Evolutionary conservation across 2,329 filamentous ascomycete genomes (phyloP).

Genomic region (Alternaria brassicae): DNA sequence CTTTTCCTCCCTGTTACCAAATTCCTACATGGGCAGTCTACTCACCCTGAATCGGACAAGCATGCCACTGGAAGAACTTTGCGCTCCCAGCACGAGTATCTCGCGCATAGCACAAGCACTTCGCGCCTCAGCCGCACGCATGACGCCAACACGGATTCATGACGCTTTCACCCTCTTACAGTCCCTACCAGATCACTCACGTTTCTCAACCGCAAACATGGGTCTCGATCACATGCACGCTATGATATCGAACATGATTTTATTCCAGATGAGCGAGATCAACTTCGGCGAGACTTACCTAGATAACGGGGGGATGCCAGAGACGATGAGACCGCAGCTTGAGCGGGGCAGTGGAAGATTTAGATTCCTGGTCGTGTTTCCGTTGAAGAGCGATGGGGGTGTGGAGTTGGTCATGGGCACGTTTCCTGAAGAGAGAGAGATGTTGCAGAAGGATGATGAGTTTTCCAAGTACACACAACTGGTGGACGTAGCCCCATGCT

Average conservation of each 20-base stretch:
- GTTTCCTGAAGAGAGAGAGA: slow-evolving; percentile 54
- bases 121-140: slow-evolving; percentile 27
- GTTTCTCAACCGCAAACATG: slow-evolving; percentile 30
- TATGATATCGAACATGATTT: slow-evolving; percentile 38
- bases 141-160: slow-evolving; percentile 35
- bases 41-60: slow-evolving; percentile 35
- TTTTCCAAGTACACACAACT: slow-evolving; percentile 50
- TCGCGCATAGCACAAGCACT: slow-evolving; percentile 29
- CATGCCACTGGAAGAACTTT: slow-evolving; percentile 33
- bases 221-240: slow-evolving; percentile 32
- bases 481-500: slow-evolving; percentile 7
- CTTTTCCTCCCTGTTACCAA: slow-evolving; percentile 35
- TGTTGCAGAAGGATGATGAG: slow-evolving; percentile 53
- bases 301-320: slow-evolving; percentile 29
- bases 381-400: slow-evolving; percentile 34
- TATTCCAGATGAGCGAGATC: slow-evolving; percentile 27
- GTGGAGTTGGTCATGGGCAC: slow-evolving; percentile 27
- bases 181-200: slow-evolving; percentile 25
- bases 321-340: slow-evolving; percentile 36
- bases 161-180: slow-evolving; percentile 37
- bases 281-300: slow-evolving; percentile 32
- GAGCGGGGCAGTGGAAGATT: slow-evolving; percentile 33
- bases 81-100: slow-evolving; percentile 29
- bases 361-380: slow-evolving; percentile 36
- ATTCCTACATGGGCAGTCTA: slow-evolving; percentile 40